A percentile compares a stretch with the other conserved stretches of the same genome.
Conservation (phyloP, 140 eudicot species). For the Cichorium intybus region DNA sequence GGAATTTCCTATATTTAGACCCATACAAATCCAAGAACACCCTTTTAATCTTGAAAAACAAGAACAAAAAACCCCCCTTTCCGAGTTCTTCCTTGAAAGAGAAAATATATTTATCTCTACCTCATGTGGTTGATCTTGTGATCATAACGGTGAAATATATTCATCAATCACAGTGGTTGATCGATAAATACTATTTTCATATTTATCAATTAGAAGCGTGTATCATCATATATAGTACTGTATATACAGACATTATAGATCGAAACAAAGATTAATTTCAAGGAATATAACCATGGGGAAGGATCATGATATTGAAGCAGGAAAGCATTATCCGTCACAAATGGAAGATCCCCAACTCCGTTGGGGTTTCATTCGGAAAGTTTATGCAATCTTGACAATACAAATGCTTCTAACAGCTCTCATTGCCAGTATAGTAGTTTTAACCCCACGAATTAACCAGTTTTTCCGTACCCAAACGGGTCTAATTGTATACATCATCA, state of each 20-base stretch:
- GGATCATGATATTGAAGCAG: conserved; percentile 48
- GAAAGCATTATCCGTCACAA: conserved; percentile 54
- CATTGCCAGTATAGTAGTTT: conserved; percentile 44
- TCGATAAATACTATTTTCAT: conserved; percentile 37
- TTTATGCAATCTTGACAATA: conserved; percentile 55
- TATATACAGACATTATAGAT: conserved; percentile 9
- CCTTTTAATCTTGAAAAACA: conserved; percentile 7
- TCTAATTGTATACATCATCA: conserved; percentile 36
- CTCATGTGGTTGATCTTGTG: conserved; percentile 34
- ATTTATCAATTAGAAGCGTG: not conserved
- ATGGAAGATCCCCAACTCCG: conserved; percentile 59
- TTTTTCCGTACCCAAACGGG: conserved; percentile 36
- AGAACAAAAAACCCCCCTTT: conserved; percentile 20
- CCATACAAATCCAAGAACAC: conserved; percentile 1
- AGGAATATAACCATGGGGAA: conserved; percentile 34
- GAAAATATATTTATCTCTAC: conserved; percentile 43
- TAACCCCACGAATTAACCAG: conserved; percentile 34
- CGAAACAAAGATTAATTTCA: not conserved
- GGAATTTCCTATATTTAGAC: conserved; percentile 8
- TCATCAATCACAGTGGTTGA: conserved; percentile 39
- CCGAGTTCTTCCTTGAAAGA: conserved; percentile 16
- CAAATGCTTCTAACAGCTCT: conserved; percentile 57
- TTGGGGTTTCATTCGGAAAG: conserved; percentile 85
- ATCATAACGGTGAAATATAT: conserved; percentile 17
- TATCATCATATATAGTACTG: not conserved